These are phyloP conservation scores for Flaveria robusta DNA, from an alignment of 129 eudicot genomes.

Conservation along the genomic window DNA sequence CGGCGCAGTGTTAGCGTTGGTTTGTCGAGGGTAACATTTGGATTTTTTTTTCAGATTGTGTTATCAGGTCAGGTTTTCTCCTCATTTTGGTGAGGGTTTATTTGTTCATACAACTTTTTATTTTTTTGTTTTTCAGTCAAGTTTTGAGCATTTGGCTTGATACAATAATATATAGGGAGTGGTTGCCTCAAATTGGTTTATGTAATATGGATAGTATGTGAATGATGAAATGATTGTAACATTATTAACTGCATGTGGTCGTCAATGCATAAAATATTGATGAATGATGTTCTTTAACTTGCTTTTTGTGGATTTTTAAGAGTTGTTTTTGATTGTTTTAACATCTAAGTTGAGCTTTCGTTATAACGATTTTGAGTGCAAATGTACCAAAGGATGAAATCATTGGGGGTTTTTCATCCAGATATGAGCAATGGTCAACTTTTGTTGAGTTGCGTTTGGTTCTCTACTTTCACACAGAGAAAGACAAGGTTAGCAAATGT, in stretches of 20 bases:
- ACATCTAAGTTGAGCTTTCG: too few species aligned
- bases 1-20: slow-evolving; percentile 41
- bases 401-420: not conserved
- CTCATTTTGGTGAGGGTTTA: slow-evolving; percentile 42
- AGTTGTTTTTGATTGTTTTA: not conserved
- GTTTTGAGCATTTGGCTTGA: slow-evolving; percentile 25
- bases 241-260: slow-evolving; percentile 38
- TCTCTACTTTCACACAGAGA: too few species aligned
- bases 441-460: too few species aligned
- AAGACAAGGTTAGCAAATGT: too few species aligned
- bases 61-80: slow-evolving; percentile 35
- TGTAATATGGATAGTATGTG: slow-evolving; percentile 45
- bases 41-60: slow-evolving; percentile 44
- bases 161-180: slow-evolving; percentile 23
- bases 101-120: slow-evolving; percentile 37
- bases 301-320: not conserved
- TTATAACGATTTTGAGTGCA: too few species aligned
- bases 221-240: slow-evolving; percentile 47
- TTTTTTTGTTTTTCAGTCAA: slow-evolving; percentile 12
- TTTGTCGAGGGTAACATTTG: slow-evolving; percentile 41
- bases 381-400: too few species aligned
- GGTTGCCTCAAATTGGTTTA: slow-evolving; percentile 40
- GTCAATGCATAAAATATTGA: slow-evolving; percentile 26
- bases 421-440: too few species aligned
- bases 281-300: not conserved